Evolutionary conservation across 2,329 filamentous ascomycete genomes (phyloP).

Genomic region (Scedosporium dehoogii): DNA sequence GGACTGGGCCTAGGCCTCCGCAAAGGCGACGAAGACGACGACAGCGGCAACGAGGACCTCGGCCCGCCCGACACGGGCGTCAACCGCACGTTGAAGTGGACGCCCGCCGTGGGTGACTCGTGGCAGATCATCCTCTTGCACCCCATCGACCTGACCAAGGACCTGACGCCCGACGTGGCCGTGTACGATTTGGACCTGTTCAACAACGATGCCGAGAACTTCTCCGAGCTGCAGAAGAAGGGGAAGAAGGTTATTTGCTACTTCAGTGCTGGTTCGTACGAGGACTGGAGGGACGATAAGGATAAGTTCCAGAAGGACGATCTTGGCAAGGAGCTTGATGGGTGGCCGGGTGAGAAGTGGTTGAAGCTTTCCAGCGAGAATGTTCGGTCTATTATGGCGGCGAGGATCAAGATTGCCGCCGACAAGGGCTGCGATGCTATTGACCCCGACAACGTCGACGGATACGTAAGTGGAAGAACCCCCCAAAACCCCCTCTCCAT

Average conservation of each 20-base stretch:
- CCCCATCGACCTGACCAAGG: slow-evolving; percentile 31
- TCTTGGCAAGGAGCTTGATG: slow-evolving; percentile 46
- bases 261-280: slow-evolving; percentile 62
- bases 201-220: slow-evolving; percentile 32
- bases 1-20: slow-evolving; percentile 38
- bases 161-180: slow-evolving; percentile 33
- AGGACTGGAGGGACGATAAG: slow-evolving; percentile 51
- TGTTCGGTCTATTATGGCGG: slow-evolving; percentile 55
- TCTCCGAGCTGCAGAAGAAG: slow-evolving; percentile 46
- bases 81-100: slow-evolving; percentile 2
- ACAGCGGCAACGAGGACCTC: slow-evolving; percentile 8
- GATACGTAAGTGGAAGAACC: slow-evolving; percentile 32
- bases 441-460: slow-evolving; percentile 64
- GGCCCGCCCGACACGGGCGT: slow-evolving; percentile 15
- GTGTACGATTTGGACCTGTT: slow-evolving; percentile 43
- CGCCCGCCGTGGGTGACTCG: slow-evolving; percentile 37
- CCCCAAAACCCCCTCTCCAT: background rate
- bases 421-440: slow-evolving; percentile 58
- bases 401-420: slow-evolving; percentile 47
- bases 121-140: slow-evolving; percentile 54
- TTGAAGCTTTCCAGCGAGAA: slow-evolving; percentile 45
- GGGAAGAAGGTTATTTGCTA: slow-evolving; percentile 62
- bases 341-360: slow-evolving; percentile 61
- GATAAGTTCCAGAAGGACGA: slow-evolving; percentile 43
- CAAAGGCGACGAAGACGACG: slow-evolving; percentile 12